Evolutionary conservation across 768 basidiomycete genomes (phyloP), one percentile per base, ranked within the genome.

Genomic region (Lentinus tigrinus): DNA sequence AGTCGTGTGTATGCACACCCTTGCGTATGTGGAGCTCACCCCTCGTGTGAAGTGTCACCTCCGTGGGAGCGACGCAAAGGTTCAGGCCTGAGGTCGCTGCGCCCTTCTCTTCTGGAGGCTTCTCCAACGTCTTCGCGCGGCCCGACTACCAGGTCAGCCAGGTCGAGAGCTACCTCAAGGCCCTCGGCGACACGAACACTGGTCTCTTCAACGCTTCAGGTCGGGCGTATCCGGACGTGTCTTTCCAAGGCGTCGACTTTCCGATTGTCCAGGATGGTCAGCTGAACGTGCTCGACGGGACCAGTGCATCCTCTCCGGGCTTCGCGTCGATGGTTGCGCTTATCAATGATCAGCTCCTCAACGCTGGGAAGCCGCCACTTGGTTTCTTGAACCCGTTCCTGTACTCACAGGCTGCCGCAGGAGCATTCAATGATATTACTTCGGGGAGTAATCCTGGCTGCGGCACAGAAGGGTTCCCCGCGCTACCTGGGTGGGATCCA

Each of bases 51-150:
- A 68, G 67, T 59, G 52, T 89, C 23, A 91, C 89, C 2, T 64
- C 85, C 7, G 88, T 91, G 10, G 89, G 89, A 11, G 88, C 81
- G 10, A 89, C 88, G 1, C 66, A 66, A 14, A 42, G 53, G 43
- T 70, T 82, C 44, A 70, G 31, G 1, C 58, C 85, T 0, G 88
- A 91, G 66, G 73, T 74, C n/a, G 83, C 81, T 0, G 81, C 77
- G 1, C 65, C 52, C 57, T 85, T 87, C 72, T 87, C 86, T 16
- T 84, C 85, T 1, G 88, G 89, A 42, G 88, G 88, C 3, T 91
- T 89, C 73, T 88, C 87, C 64, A 77, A 86, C 62, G 57, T 85
- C 81, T 87, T 82, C 67, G 0, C 58, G 23, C 77, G 77, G 24
- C 87, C 87, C 4, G 5, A 37, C 1, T 88, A 85, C 65, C 87